phyloP scores from a whole-genome alignment of 2,329 filamentous ascomycete genomes.

The Hypomyces perniciosus region DNA sequence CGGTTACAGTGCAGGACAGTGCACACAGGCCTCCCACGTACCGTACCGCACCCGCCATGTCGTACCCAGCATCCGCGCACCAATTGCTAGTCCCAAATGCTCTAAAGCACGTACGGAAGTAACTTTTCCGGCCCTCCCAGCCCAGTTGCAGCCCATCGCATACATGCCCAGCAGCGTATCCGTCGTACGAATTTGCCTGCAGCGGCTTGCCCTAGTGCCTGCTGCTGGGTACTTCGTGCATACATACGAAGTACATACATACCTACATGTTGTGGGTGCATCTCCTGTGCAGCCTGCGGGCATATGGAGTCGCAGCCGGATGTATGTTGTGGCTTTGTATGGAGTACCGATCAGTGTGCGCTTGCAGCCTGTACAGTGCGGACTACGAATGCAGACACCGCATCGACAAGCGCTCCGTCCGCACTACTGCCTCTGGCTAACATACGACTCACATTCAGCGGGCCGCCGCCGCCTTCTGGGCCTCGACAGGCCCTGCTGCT shows the following conservation, averaged over 20 bases:
- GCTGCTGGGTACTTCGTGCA: not conserved
- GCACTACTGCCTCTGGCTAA: not conserved
- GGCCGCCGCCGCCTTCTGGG: not conserved
- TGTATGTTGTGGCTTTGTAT: not conserved
- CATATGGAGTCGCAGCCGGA: not conserved
- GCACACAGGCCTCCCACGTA: not conserved
- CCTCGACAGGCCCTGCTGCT: no score
- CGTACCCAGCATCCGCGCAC: slow-evolving; percentile 2
- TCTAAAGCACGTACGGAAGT: not conserved
- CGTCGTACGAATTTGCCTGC: not conserved
- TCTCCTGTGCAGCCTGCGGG: no score
- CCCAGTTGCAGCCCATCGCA: not conserved
- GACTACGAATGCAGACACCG: not conserved
- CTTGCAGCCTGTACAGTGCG: not conserved
- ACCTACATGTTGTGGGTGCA: not conserved
- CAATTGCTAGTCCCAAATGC: not conserved
- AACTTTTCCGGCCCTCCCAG: not conserved
- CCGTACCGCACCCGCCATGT: slow-evolving; percentile 1
- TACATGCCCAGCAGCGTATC: not conserved
- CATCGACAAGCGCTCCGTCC: no score
- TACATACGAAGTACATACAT: not conserved
- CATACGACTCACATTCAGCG: not conserved
- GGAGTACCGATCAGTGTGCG: no score
- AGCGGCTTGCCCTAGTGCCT: not conserved
- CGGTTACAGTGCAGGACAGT: slow-evolving; percentile 13